These are phyloP conservation scores for Termitomyces sp. DNA, from an alignment of 768 basidiomycete species.

Conservation along the genomic window DNA sequence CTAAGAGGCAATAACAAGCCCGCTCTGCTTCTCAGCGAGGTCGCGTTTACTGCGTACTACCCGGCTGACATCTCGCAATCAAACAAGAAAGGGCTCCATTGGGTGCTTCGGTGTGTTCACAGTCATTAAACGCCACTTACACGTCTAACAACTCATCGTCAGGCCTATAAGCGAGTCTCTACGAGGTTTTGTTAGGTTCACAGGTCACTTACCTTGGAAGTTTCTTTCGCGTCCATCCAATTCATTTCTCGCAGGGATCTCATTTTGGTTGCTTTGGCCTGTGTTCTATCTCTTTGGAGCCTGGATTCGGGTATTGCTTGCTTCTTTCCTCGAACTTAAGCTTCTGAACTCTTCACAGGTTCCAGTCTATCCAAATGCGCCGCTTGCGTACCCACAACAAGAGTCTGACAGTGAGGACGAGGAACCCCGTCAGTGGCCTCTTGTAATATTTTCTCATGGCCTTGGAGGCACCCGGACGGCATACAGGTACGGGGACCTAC, in stretches of 20 bases:
- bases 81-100: conserved; percentile 40
- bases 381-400: conserved; percentile 43
- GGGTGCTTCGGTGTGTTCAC: conserved; percentile 50
- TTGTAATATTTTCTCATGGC: conserved; percentile 85
- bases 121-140: neutral
- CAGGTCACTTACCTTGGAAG: conserved; percentile 23
- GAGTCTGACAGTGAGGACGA: conserved; percentile 6
- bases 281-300: conserved; percentile 48
- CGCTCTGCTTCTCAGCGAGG: conserved; percentile 56
- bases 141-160: neutral
- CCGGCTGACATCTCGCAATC: conserved; percentile 41
- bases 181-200: conserved; percentile 46
- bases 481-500: conserved; percentile 46
- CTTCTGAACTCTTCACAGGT: conserved; percentile 32
- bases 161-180: conserved; percentile 45
- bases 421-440: conserved; percentile 51
- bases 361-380: conserved; percentile 54
- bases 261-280: conserved; percentile 45
- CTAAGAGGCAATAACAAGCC: conserved; percentile 28
- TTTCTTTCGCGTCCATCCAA: neutral
- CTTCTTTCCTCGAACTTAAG: neutral
- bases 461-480: conserved; percentile 70
- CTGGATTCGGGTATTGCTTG: conserved; percentile 37
- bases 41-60: conserved; percentile 64
- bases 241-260: conserved; percentile 23